These are phyloP conservation scores for Penicillium daleae DNA, from an alignment of 495 filamentous ascomycete genomes.

Conservation along the genomic window DNA sequence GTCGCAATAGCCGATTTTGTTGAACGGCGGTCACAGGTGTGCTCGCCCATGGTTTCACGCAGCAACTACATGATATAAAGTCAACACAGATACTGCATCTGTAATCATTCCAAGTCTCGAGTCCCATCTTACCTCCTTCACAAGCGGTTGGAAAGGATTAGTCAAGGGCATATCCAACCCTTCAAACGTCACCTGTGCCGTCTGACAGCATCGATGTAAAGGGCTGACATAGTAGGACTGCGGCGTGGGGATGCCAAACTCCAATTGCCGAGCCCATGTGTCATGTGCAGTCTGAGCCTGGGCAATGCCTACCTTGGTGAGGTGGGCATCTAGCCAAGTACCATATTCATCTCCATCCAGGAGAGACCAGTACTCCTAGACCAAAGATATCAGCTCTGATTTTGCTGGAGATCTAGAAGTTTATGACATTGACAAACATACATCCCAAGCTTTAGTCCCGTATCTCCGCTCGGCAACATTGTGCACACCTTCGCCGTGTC, in stretches of 20 bases:
- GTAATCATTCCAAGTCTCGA: neutral
- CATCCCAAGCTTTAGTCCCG: slow-evolving; percentile 68
- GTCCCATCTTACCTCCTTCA: slow-evolving; percentile 62
- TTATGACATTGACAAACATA: slow-evolving; percentile 25
- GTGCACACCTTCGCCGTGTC: slow-evolving; percentile 76
- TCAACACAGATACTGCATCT: neutral
- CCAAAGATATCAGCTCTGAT: neutral
- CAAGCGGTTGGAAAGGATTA: slow-evolving; percentile 59
- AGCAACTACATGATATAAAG: slow-evolving; percentile 43
- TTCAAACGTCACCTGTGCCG: slow-evolving; percentile 64
- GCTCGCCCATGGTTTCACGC: slow-evolving; percentile 73
- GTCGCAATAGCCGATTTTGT: slow-evolving; percentile 58
- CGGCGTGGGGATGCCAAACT: slow-evolving; percentile 61
- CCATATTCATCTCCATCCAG: slow-evolving; percentile 68
- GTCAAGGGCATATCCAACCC: slow-evolving; percentile 54
- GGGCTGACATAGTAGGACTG: slow-evolving; percentile 75
- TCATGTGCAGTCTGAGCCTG: slow-evolving; percentile 67
- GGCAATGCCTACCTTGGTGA: slow-evolving; percentile 63
- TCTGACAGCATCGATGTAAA: slow-evolving; percentile 70
- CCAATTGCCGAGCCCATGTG: slow-evolving; percentile 64
- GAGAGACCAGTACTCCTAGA: slow-evolving; percentile 71
- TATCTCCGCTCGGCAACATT: slow-evolving; percentile 68
- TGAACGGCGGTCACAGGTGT: slow-evolving; percentile 80
- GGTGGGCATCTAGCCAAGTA: slow-evolving; percentile 72
- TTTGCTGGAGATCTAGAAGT: neutral